A percentile compares a stretch with the other conserved stretches of the same genome.
Evolutionary conservation across 2,329 filamentous ascomycete genomes (phyloP).

Genomic region (Talaromyces sp.): DNA sequence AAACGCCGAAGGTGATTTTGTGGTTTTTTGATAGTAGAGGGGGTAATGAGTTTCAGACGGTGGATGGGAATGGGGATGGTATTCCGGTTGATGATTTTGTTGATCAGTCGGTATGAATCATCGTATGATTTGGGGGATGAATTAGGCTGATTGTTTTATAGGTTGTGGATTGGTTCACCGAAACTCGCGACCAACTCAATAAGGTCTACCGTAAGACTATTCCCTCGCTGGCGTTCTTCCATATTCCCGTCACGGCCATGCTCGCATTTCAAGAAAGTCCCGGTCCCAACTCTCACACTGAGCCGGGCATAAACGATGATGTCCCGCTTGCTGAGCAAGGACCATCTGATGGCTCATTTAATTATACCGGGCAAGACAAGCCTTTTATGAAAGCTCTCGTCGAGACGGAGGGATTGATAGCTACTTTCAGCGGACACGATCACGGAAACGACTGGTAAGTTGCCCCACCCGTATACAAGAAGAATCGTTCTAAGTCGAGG

Average conservation of each 20-base stretch:
- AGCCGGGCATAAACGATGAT: constrained; percentile 52
- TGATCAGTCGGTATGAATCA: constrained; percentile 33
- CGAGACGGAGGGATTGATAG: constrained; percentile 55
- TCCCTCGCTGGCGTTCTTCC: constrained; percentile 51
- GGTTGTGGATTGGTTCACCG: constrained; percentile 47
- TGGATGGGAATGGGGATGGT: not conserved
- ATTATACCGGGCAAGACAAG: constrained; percentile 52
- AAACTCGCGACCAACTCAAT: constrained; percentile 32
- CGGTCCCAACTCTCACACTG: constrained; percentile 43
- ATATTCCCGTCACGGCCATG: constrained; percentile 52
- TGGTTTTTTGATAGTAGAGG: constrained; percentile 73
- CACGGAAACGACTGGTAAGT: constrained; percentile 63
- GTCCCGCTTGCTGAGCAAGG: constrained; percentile 30
- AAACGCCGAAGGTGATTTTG: constrained; percentile 51
- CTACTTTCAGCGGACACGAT: constrained; percentile 65
- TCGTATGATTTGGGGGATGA: not conserved
- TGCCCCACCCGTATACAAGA: constrained; percentile 21
- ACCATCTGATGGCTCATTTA: constrained; percentile 10
- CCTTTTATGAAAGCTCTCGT: constrained; percentile 64
- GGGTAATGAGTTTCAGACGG: constrained; percentile 50
- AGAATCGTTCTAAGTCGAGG: not conserved
- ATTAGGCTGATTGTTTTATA: constrained; percentile 14
- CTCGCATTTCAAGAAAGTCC: constrained; percentile 41
- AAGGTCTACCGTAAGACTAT: constrained; percentile 30
- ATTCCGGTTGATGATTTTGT: constrained; percentile 41